Evolutionary conservation across 345 rosid genomes (phyloP), one percentile per base, ranked within the genome.

Genomic region (Citrus inodora): DNA sequence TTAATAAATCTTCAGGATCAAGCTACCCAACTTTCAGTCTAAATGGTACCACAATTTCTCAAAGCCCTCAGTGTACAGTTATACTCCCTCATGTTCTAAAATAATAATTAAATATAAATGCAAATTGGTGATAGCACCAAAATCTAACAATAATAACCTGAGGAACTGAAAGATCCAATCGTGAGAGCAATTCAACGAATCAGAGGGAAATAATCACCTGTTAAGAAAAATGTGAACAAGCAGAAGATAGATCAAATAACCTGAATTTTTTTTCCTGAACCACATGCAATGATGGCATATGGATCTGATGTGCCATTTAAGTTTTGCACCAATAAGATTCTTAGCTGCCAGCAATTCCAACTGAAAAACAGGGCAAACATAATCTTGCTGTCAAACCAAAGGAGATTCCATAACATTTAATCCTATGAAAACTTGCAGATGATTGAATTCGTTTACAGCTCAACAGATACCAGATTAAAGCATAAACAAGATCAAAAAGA

Each of bases 221-320:
- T 46, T 30, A 25, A 28, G 11, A 48, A 30, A 64, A 30, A 37
- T 16, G 25, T 10, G 25, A 5, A 58, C 7, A 46, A 30, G 56
- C 4, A n/a, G 14, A 75, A 32, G 56, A 63, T 48, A 75, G 22
- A 75, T 67, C 56, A 83, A 85, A 80, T 70, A 82, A 97, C 99
- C 98, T 97, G 91, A 97, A 97, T 79, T 93, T 83, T 85, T 92
- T 97, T 83, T 94, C n/a, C 98, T 79, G 98, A 86, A 86, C 94
- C 98, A 88, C 98, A 94, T 81, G 95, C 91, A 63, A 97, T 91
- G 88, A 97, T 90, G 75, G 98, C 95, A 85, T 97, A 97, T 83
- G 98, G 98, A 87, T 97, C 99, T 77, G 98, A 97, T 10, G 97
- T 90, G 80, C 98, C 98, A 87, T 94, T 97, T 85, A 94, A 85